These are phyloP conservation scores for Pyrrhoderma lamaoense DNA, from an alignment of 1,284 basidiomycete genomes.

Conservation along the genomic window DNA sequence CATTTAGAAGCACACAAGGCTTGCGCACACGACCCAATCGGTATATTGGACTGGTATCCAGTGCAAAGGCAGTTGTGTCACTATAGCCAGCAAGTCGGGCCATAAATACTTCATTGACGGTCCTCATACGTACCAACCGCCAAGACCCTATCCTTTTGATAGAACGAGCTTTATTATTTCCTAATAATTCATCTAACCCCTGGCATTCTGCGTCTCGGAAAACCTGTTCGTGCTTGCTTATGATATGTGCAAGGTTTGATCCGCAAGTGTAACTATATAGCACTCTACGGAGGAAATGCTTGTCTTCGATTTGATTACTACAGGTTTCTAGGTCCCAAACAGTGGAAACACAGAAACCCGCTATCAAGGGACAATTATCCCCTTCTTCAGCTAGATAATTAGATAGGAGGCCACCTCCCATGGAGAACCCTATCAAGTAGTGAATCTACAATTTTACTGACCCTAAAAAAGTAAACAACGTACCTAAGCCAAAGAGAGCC, in stretches of 20 bases:
- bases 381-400: conserved; percentile 11
- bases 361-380: conserved; percentile 2
- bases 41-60: conserved; percentile 3
- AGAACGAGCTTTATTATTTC: too few relatives aligned
- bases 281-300: neutral
- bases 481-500: conserved; percentile 7
- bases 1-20: conserved; percentile 7
- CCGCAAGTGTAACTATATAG: conserved; percentile 5
- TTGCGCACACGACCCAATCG: neutral
- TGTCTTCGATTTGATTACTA: neutral
- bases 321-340: conserved; percentile 11
- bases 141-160: neutral
- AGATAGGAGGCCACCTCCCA: conserved; percentile 10
- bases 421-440: conserved; percentile 6
- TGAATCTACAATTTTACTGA: neutral
- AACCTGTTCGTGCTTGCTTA: conserved; percentile 1
- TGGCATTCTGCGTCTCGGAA: conserved; percentile 4
- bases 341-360: conserved; percentile 10
- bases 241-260: neutral
- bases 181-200: conserved; percentile 4
- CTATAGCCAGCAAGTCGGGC: conserved; percentile 4
- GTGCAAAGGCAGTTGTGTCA: conserved; percentile 3
- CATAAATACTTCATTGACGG: conserved; percentile 9
- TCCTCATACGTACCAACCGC: neutral
- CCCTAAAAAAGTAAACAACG: neutral